Evolutionary conservation across 2,329 filamentous ascomycete genomes (phyloP).

Genomic region (Fusarium oligoseptatum): DNA sequence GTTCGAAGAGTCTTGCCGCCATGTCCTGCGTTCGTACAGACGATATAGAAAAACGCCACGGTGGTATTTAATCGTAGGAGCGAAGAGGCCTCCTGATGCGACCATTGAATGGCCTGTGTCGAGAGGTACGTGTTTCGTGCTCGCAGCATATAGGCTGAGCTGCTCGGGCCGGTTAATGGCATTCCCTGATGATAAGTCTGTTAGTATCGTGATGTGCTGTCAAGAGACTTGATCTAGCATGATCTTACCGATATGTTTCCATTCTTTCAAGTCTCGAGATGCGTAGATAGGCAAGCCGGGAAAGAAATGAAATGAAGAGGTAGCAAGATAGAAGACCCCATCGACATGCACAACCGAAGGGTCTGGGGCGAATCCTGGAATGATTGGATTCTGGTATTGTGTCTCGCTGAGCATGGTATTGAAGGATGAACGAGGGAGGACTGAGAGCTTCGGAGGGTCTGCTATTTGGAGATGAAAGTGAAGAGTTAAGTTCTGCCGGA

Average conservation of each 20-base stretch:
- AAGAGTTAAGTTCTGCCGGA: not conserved
- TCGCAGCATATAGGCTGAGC: slow-evolving; percentile 14
- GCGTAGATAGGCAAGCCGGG: slow-evolving; percentile 30
- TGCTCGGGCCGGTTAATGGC: slow-evolving; percentile 26
- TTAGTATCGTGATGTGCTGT: not conserved
- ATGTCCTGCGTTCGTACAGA: slow-evolving; percentile 41
- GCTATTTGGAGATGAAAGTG: not conserved
- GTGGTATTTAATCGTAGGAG: slow-evolving; percentile 41
- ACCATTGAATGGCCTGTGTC: slow-evolving; percentile 27
- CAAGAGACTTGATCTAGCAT: not conserved
- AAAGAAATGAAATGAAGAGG: slow-evolving; percentile 31
- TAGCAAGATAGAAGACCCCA: slow-evolving; percentile 27
- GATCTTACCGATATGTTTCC: slow-evolving; percentile 27
- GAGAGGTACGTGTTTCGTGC: slow-evolving; percentile 8
- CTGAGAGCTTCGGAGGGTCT: not conserved
- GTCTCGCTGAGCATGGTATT: not conserved
- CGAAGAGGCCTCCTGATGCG: slow-evolving; percentile 36
- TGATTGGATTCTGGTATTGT: slow-evolving; percentile 13
- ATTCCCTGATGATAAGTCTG: slow-evolving; percentile 13
- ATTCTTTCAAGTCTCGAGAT: slow-evolving; percentile 16
- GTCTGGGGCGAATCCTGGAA: slow-evolving; percentile 26
- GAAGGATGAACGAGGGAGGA: not conserved
- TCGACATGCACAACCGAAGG: slow-evolving; percentile 29
- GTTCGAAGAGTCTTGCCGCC: not conserved
- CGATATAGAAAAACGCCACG: slow-evolving; percentile 44